Evolutionary conservation across 192 early-diverging fungal species (phyloP), one percentile per base, ranked within the genome.

Genomic region (Mortierella claussenii): DNA sequence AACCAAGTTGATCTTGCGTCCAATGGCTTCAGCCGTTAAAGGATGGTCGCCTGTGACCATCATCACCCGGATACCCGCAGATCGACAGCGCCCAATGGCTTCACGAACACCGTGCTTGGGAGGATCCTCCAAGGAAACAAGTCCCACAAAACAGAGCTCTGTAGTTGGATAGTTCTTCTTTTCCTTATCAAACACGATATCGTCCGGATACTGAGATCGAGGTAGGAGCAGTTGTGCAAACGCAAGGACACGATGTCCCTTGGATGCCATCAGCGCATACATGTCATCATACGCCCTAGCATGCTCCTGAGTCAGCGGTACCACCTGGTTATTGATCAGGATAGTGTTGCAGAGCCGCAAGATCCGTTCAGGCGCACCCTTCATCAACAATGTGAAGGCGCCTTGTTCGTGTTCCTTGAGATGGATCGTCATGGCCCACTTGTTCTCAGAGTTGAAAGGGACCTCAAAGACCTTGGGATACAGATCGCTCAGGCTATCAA

Each of bases 31-130:
- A 26, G 96, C 96, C 0, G 96, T 98, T 59, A 96, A 84, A 31
- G 94, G 94, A 69, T 96, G 94, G 76, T 98, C 96, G 68, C 95
- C 96, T 12, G 97, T 98, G 23, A 98, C 94, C 95, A 98, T 97
- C 86, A 98, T 93, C 46, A 98, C 95, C 70, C 92, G 90, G 81
- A 98, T 92, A 57, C 97, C 97, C 8, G 97, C 96, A 18, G 80
- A 82, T 51, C 95, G 91, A 67, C 95, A 96, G 45, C 90, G 89
- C 30, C 94, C 96, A 78, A 98, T 94, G 5, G 96, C 96, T 81
- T 97, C 95, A 78, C 95, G 94, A 20, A 98, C 96, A 55, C 95
- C 97, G 65, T 97, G 96, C 78, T 97, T 97, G 70, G 97, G 97
- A 48, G 97, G 97, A 78, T 97, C 97, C 68, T 97, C 94, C 17